Percentiles rank a stretch among this genome's conserved stretches.
Evolutionary conservation across 345 rosid genomes (phyloP).

Genomic region (Syzygium jambos): DNA sequence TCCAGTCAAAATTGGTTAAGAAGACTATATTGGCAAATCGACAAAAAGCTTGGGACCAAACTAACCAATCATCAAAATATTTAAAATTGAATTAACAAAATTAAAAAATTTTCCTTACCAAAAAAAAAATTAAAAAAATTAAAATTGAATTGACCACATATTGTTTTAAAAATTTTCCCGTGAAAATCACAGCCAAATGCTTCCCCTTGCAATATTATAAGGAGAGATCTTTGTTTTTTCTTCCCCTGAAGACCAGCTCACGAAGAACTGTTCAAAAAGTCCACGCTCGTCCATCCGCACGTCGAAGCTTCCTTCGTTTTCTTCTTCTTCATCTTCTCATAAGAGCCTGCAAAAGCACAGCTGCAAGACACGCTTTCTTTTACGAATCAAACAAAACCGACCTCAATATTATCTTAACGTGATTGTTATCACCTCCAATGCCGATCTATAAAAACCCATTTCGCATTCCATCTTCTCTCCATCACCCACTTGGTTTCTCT

Average conservation of each 20-base stretch:
- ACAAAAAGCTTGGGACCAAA: rapidly evolving
- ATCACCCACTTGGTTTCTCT: not conserved
- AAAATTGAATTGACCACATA: too few relatives aligned
- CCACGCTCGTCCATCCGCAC: not conserved
- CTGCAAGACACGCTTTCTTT: not conserved
- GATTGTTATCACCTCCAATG: not conserved
- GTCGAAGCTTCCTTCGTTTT: not conserved
- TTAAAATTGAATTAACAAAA: rapidly evolving
- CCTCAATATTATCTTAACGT: not conserved
- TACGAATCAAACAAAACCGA: not conserved
- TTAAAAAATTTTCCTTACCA: too few relatives aligned
- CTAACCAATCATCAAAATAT: too few relatives aligned
- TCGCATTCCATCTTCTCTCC: not conserved
- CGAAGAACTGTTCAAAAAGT: not conserved
- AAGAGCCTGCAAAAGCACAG: not conserved
- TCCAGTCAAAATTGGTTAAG: rapidly evolving
- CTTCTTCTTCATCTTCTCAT: not conserved
- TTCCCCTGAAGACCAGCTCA: not conserved
- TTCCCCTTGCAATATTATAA: not conserved
- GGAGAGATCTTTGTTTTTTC: not conserved
- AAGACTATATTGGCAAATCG: rapidly evolving
- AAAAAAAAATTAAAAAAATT: too few relatives aligned
- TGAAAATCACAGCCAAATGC: not conserved
- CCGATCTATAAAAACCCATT: not conserved
- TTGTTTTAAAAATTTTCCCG: not conserved